Evolutionary conservation across 2,329 filamentous ascomycete species (phyloP).

Genomic region (Colletotrichum noveboracense): DNA sequence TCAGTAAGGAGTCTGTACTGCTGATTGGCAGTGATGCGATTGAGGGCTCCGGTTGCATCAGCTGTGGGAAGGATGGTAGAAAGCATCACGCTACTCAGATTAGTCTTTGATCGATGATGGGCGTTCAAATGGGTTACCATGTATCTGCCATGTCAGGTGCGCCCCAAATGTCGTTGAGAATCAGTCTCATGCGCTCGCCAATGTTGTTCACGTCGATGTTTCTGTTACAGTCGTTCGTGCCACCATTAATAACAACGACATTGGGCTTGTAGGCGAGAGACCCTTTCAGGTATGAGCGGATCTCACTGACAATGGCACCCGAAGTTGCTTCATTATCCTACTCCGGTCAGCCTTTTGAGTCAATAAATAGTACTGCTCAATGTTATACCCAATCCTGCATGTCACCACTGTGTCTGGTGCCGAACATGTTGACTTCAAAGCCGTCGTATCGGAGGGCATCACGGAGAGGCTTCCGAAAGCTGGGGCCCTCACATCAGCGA

Average conservation of each 20-base stretch:
- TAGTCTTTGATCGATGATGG: background rate
- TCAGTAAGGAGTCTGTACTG: background rate
- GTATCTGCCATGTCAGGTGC: background rate
- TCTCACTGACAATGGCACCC: background rate
- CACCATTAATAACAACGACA: background rate
- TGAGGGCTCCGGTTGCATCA: background rate
- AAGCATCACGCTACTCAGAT: background rate
- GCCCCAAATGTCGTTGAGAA: fast-evolving
- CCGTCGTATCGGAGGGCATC: background rate
- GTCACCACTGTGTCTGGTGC: background rate
- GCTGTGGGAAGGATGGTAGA: background rate
- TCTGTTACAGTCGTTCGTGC: background rate
- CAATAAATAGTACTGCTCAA: fast-evolving
- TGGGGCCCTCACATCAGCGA: fast-evolving
- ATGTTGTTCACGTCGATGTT: background rate
- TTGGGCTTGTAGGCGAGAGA: background rate
- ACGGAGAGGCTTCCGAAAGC: background rate
- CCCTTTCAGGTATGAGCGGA: background rate
- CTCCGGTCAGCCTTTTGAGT: background rate
- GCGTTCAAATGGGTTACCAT: background rate
- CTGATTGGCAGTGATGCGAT: background rate
- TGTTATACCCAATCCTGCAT: background rate
- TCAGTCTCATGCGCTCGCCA: background rate
- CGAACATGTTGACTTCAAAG: background rate
- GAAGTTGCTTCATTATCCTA: background rate